Conservation (phyloP, 495 filamentous ascomycete genomes). For the Penicillium arizonense region DNA sequence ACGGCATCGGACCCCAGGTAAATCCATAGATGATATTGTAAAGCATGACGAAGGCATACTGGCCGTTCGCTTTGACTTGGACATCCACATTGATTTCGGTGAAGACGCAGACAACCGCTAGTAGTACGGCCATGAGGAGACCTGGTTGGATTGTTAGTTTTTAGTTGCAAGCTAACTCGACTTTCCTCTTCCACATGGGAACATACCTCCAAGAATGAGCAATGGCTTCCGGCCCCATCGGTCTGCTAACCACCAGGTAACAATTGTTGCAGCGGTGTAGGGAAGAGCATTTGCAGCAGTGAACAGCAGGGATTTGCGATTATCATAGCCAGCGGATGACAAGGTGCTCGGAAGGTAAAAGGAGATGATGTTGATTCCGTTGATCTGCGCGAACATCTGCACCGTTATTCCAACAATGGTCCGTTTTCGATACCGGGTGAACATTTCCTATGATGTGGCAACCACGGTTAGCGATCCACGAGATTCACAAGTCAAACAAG, state of each 20-base stretch:
- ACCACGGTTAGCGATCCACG: neutral
- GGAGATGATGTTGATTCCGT: constrained; percentile 36
- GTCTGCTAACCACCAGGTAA: constrained; percentile 28
- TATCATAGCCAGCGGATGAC: constrained; percentile 23
- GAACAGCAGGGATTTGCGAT: constrained; percentile 25
- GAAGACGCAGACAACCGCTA: constrained; percentile 28
- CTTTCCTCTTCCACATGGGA: neutral
- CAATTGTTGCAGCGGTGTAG: constrained; percentile 30
- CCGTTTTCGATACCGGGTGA: constrained; percentile 30
- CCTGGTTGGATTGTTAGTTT: constrained; percentile 1
- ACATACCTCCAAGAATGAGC: constrained; percentile 27
- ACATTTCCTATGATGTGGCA: constrained; percentile 21
- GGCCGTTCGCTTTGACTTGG: constrained; percentile 21
- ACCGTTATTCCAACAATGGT: constrained; percentile 31
- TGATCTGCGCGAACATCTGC: constrained; percentile 35
- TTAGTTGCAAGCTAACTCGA: neutral
- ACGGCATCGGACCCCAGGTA: constrained; percentile 71
- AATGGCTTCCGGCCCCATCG: constrained; percentile 42
- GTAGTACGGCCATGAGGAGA: constrained; percentile 22
- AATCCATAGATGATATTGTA: constrained; percentile 32
- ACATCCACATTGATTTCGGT: constrained; percentile 18
- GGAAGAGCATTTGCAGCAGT: constrained; percentile 28
- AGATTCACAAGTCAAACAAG: neutral
- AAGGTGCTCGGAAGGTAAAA: constrained; percentile 34
- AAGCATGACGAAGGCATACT: constrained; percentile 42